A percentile compares a stretch with the other conserved stretches of the same genome.
These are phyloP conservation scores for Allium sativum DNA, from an alignment of 106 monocot species.

Conservation along the genomic window DNA sequence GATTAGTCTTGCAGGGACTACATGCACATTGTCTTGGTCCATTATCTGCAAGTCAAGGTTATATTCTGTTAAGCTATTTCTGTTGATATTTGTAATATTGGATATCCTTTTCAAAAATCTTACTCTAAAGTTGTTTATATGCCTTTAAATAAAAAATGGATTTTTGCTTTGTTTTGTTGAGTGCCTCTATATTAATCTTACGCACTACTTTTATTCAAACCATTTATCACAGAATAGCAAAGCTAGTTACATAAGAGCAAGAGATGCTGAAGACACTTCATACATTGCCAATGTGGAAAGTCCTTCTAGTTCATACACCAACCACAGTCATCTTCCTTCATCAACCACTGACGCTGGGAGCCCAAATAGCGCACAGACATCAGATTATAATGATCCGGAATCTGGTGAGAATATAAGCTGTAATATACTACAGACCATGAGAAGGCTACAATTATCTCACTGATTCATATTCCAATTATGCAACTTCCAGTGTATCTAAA, in stretches of 20 bases:
- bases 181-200: not conserved
- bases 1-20: slow-evolving; percentile 54
- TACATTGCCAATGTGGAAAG: slow-evolving; percentile 24
- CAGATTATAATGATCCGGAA: slow-evolving; percentile 71
- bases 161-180: not conserved
- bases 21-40: slow-evolving; percentile 98
- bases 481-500: slow-evolving; percentile 98
- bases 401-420: slow-evolving; percentile 33
- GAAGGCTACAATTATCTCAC: slow-evolving; percentile 10
- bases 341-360: slow-evolving; percentile 40
- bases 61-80: slow-evolving; percentile 1
- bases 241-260: slow-evolving; percentile 40
- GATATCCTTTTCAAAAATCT: not conserved
- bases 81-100: not conserved
- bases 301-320: slow-evolving; percentile 66
- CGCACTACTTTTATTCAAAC: not conserved
- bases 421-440: too few relatives aligned
- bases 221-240: slow-evolving; percentile 35
- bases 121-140: not conserved
- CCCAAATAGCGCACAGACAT: slow-evolving; percentile 41
- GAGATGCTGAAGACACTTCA: slow-evolving; percentile 44
- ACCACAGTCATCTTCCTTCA: slow-evolving; percentile 44
- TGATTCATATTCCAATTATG: slow-evolving; percentile 87
- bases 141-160: not conserved
- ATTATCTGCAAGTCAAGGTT: slow-evolving; percentile 96